phyloP scores from a whole-genome alignment of 345 rosid genomes.

The Arabidopsis suecica region DNA sequence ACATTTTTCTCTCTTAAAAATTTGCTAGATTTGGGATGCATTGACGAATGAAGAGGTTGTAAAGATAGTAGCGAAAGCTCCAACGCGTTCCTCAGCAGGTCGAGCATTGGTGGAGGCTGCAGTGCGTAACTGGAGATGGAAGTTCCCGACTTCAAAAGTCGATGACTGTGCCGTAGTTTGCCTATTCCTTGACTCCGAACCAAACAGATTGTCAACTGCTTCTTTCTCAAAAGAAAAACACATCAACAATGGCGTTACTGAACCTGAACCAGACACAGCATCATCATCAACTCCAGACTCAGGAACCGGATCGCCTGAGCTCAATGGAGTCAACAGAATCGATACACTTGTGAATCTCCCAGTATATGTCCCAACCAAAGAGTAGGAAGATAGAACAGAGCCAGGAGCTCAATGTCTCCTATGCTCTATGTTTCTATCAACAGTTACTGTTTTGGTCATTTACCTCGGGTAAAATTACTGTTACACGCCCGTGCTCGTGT shows the following conservation, averaged over 20 bases:
- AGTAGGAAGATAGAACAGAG: conserved; percentile 39
- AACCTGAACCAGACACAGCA: conserved; percentile 29
- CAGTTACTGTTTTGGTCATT: conserved; percentile 4
- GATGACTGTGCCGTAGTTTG: conserved; percentile 99
- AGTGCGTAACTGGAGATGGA: conserved; percentile 83
- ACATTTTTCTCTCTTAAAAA: neutral
- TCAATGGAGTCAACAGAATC: conserved; percentile 75
- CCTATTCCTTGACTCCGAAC: conserved; percentile 68
- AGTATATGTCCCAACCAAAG: conserved; percentile 60
- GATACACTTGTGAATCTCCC: conserved; percentile 76
- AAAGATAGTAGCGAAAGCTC: conserved; percentile 73
- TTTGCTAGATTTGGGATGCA: conserved; percentile 87
- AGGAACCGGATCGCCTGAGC: conserved; percentile 72
- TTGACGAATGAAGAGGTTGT: conserved; percentile 87
- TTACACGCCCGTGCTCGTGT: neutral
- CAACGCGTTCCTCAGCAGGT: conserved; percentile 75
- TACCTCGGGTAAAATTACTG: conserved; percentile 10
- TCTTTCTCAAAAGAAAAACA: conserved; percentile 44
- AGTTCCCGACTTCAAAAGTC: conserved; percentile 89
- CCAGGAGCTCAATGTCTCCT: conserved; percentile 26
- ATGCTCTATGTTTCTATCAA: conserved; percentile 10
- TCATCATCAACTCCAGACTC: conserved; percentile 43
- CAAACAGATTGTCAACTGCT: conserved; percentile 54
- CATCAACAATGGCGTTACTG: conserved; percentile 9
- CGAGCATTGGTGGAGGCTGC: conserved; percentile 84